Evolutionary conservation across 768 basidiomycete species (phyloP).

Genomic region (Phylloporus rhodoxanthus): DNA sequence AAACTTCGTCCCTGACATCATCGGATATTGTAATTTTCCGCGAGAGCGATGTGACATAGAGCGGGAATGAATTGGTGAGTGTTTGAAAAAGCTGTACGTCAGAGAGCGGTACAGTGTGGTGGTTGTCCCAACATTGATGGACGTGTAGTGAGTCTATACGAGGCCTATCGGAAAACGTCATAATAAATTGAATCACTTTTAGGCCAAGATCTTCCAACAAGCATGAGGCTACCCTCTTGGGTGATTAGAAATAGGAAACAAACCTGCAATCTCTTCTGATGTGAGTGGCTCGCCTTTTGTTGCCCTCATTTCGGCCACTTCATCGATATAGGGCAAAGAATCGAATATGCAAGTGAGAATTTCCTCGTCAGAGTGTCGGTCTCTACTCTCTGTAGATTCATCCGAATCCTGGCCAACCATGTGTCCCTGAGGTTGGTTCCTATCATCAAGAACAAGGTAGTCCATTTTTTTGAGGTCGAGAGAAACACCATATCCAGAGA

Average conservation of each 20-base stretch:
- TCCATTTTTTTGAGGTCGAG: slow-evolving; percentile 96
- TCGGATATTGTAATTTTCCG: slow-evolving; percentile 56
- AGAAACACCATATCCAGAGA: slow-evolving; percentile 89
- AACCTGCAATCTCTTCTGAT: slow-evolving; percentile 52
- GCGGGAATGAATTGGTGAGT: slow-evolving; percentile 86
- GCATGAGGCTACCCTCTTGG: not conserved
- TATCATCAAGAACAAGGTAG: slow-evolving; percentile 89
- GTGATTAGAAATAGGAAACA: slow-evolving; percentile 12
- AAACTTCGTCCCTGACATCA: slow-evolving; percentile 50
- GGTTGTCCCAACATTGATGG: slow-evolving; percentile 19
- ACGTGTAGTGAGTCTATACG: slow-evolving; percentile 23
- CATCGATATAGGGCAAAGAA: slow-evolving; percentile 26
- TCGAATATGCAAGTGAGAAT: slow-evolving; percentile 27
- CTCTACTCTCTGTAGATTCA: not conserved
- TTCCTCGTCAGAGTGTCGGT: slow-evolving; percentile 17
- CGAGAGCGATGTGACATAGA: slow-evolving; percentile 69
- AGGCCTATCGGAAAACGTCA: slow-evolving; percentile 51
- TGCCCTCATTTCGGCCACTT: slow-evolving; percentile 28
- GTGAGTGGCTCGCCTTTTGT: slow-evolving; percentile 41
- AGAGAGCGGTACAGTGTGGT: slow-evolving; percentile 10
- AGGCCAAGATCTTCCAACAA: slow-evolving; percentile 51
- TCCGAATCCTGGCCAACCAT: not conserved
- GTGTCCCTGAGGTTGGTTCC: slow-evolving; percentile 32
- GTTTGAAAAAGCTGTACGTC: slow-evolving; percentile 39
- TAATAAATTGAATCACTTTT: slow-evolving; percentile 71